These are phyloP conservation scores for Salix viminalis DNA, from an alignment of 345 rosid genomes.

Conservation along the genomic window DNA sequence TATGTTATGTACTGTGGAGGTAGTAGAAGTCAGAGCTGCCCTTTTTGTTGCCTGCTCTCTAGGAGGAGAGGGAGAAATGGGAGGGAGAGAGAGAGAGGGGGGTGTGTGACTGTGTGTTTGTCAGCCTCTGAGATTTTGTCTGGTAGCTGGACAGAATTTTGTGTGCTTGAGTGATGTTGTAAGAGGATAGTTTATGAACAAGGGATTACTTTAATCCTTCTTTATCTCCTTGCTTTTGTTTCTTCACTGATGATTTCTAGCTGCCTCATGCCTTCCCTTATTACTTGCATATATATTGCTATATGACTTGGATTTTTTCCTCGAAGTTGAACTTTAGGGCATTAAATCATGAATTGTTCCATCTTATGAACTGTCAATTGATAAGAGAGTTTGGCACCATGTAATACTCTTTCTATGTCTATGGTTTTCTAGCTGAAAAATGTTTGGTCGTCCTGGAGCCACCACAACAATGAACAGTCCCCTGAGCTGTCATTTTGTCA, in stretches of 20 bases:
- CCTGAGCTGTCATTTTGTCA: no score
- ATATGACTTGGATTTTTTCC: neutral
- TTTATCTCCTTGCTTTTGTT: neutral
- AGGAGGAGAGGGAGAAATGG: neutral
- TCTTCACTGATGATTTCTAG: no score
- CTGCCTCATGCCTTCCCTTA: neutral
- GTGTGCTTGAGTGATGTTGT: slow-evolving; percentile 23
- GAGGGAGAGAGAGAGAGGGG: neutral
- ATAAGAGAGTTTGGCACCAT: no score
- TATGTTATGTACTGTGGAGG: neutral
- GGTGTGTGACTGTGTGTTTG: neutral
- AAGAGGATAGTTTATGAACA: slow-evolving; percentile 4
- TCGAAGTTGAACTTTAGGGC: no score
- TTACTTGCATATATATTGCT: neutral
- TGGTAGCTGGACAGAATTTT: slow-evolving; percentile 22
- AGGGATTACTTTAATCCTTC: slow-evolving; percentile 5
- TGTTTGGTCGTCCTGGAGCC: no score
- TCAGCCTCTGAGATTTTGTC: slow-evolving; percentile 37
- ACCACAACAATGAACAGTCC: no score
- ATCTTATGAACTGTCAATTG: no score
- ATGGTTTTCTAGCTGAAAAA: no score
- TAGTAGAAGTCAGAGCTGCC: slow-evolving; percentile 24
- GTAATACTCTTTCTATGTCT: no score
- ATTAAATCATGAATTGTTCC: neutral
- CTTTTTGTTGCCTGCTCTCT: slow-evolving; percentile 20